Percentiles rank a stretch among this genome's conserved stretches.
phyloP scores from a whole-genome alignment of 345 rosid genomes.

The Salix brachista region DNA sequence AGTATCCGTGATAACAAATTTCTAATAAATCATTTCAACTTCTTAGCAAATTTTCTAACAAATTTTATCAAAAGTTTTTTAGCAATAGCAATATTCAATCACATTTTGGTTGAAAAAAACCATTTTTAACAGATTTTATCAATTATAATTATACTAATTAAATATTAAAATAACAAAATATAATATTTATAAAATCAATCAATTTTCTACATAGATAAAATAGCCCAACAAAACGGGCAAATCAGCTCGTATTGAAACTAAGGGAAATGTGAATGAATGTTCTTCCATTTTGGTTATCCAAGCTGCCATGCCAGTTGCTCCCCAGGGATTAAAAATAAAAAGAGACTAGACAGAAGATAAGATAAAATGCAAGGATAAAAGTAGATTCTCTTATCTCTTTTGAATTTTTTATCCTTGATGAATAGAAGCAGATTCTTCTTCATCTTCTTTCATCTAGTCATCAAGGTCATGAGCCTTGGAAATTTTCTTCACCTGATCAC shows the following conservation, averaged over 20 bases:
- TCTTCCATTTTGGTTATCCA: conserved; percentile 1
- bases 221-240: too few species aligned
- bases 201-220: too few species aligned
- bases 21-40: too few species aligned
- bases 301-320: conserved; percentile 1
- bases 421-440: conserved; percentile 7
- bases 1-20: too few species aligned
- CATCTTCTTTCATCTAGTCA: not conserved
- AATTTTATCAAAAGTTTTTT: too few species aligned
- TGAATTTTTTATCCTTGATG: not conserved
- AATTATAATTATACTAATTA: too few species aligned
- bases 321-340: not conserved
- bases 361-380: conserved; percentile 1
- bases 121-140: too few species aligned
- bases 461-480: not conserved
- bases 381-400: conserved; percentile 4
- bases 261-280: not conserved
- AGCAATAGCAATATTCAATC: too few species aligned
- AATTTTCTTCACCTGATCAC: not conserved
- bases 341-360: conserved; percentile 1
- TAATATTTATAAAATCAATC: too few species aligned
- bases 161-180: too few species aligned
- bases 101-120: too few species aligned
- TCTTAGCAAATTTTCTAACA: too few species aligned
- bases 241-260: not conserved